Evolutionary conservation across 495 filamentous ascomycete species (phyloP), one percentile per base, ranked within the genome.

Genomic region (Neurospora sublineolata): DNA sequence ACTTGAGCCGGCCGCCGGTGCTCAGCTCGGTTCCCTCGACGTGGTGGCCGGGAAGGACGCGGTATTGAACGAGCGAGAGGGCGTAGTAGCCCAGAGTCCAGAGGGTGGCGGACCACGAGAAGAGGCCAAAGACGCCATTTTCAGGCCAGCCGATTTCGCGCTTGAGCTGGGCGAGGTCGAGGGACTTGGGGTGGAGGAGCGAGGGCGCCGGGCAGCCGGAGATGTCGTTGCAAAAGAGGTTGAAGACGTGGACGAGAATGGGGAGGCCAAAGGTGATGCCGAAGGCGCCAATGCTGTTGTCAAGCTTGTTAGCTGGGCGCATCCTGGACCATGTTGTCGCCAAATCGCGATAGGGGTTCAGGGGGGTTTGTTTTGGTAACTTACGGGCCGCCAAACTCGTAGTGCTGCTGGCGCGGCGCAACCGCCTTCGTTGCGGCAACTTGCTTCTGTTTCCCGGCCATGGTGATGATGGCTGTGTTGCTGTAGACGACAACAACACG

Each of bases 321-420:
- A 69, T 67, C 12, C 23, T 60, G 52, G 27, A 64, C 23, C 20
- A 6, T 7, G 20, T 14, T 14, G 46, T 58, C 46, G 46, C 20
- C 46, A 72, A 36, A 20, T 39, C 12, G 7, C 7, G 37, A 37
- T 10, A 69, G 40, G 70, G 41, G 71, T 58, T 37, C 36, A 30
- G 39, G n/a, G n/a, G 41, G 42, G 23, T 39, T 30, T 18, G 14
- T 60, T 60, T 33, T 1, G 27, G 71, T 37, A 64, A 90, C 93
- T 83, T 86, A 97, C 94, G 93, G 94, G 75, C 94, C 94, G 74
- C 86, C 86, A 75, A 97, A 97, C 75, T 95, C 92, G 81, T 96
- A 97, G 72, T 89, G 86, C 73, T 77, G 77, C 67, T 74, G 69
- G 18, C 33, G 41, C 40, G 58, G 33, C 16, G 68, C 37, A 9